Conservation (phyloP, 305 asterid genomes). For the Plantago coronopus region DNA sequence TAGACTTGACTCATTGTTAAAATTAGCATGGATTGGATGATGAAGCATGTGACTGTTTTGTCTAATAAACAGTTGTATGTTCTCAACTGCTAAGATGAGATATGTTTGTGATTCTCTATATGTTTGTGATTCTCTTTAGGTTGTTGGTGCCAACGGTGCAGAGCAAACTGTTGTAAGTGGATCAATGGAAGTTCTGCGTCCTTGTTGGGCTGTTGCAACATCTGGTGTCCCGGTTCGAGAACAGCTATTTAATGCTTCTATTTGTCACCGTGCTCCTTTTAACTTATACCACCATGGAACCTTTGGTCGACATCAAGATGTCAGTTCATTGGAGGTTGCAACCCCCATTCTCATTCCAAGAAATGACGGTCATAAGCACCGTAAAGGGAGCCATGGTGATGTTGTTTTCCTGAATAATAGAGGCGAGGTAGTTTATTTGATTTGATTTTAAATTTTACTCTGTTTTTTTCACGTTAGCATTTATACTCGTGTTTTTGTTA, state of each 20-base stretch:
- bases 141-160: slow-evolving; percentile 93
- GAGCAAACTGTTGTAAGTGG: slow-evolving; percentile 92
- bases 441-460: too few species aligned
- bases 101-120: slow-evolving; percentile 25
- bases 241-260: slow-evolving; percentile 94
- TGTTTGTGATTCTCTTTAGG: slow-evolving; percentile 60
- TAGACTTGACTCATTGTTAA: too few species aligned
- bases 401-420: slow-evolving; percentile 86
- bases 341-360: slow-evolving; percentile 83
- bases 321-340: slow-evolving; percentile 80
- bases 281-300: slow-evolving; percentile 78
- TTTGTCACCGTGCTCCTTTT: slow-evolving; percentile 87
- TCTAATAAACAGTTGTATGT: not conserved
- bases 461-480: slow-evolving; percentile 9
- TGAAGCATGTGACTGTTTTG: not conserved
- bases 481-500: not conserved
- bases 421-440: slow-evolving; percentile 75
- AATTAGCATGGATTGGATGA: not conserved
- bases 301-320: slow-evolving; percentile 55
- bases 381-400: slow-evolving; percentile 89
- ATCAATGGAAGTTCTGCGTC: slow-evolving; percentile 89
- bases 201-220: slow-evolving; percentile 98
- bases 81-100: slow-evolving; percentile 10
- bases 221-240: slow-evolving; percentile 96
- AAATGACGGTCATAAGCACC: slow-evolving; percentile 82